Evolutionary conservation across 805 yeast species (phyloP).

Genomic region (Lachancea thermotolerans): DNA sequence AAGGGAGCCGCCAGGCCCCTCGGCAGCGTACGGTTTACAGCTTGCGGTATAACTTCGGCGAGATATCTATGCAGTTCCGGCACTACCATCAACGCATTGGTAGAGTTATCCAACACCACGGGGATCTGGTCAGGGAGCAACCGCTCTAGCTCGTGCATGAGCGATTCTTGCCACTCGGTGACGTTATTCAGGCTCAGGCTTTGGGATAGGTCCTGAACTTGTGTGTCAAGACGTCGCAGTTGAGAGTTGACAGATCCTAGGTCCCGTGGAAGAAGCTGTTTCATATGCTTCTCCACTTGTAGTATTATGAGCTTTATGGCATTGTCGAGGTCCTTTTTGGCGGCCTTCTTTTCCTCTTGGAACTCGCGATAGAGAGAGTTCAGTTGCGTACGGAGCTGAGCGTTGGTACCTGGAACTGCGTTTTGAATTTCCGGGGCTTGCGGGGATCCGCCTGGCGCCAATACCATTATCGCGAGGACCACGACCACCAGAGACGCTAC

Average conservation of each 20-base stretch:
- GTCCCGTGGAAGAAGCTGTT: slow-evolving; percentile 24
- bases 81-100: slow-evolving; percentile 19
- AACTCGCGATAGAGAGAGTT: slow-evolving; percentile 26
- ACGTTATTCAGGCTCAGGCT: slow-evolving; percentile 17
- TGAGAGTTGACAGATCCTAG: slow-evolving; percentile 20
- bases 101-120: slow-evolving; percentile 21
- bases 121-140: slow-evolving; percentile 29
- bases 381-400: slow-evolving; percentile 18
- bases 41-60: slow-evolving; percentile 13
- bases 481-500: neutral
- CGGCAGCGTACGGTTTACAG: slow-evolving; percentile 1
- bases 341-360: slow-evolving; percentile 18
- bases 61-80: slow-evolving; percentile 28
- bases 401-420: slow-evolving; percentile 1
- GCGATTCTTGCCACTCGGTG: slow-evolving; percentile 20
- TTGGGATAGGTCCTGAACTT: slow-evolving; percentile 16
- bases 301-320: slow-evolving; percentile 24
- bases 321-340: slow-evolving; percentile 24
- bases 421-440: neutral
- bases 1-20: slow-evolving; percentile 4
- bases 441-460: neutral
- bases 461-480: neutral
- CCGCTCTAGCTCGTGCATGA: slow-evolving; percentile 16
- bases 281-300: slow-evolving; percentile 30
- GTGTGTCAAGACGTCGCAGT: slow-evolving; percentile 17